Base-by-base conservation (phyloP, 2,329 filamentous ascomycete species). In the Ophiostoma populinum region DNA sequence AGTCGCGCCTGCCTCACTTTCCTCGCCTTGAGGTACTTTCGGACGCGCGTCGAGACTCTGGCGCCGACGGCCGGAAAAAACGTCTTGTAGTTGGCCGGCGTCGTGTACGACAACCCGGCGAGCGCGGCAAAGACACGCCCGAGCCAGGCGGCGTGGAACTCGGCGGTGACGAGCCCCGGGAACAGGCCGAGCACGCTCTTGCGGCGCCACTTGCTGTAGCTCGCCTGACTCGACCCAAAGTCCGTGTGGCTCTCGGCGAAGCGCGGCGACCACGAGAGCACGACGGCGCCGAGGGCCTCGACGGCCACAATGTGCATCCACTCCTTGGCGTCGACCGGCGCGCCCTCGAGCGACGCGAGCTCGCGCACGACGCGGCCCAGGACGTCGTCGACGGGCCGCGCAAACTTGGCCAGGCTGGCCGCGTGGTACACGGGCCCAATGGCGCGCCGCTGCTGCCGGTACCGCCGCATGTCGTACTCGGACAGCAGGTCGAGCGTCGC, bases 241-340 rank as follows among this genome's bases (percentile, higher is more conserved):
- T 69, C 65, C 0, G 60, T 58, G 4, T 52, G 52, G 16, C 50
- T 49, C 7, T 51, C 51, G 8, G 67, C 47, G 43, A 65, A 57
- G 0, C 60, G 57, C 0, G 65, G 65, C 0, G 64, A 66, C 65
- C 65, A 68, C 0, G 61, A 62, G 1, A 69, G 48, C 1, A 67
- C 63, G 2, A 58, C 47, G 1, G 62, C 62, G 1, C 61, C 58
- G 3, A 69, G 56, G 16, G 59, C 65, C 41, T 69, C 65, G 20
- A 69, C 62, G 1, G 56, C 58, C 13, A 66, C 51, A 37, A 69
- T 67, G 47, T 69, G 65, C 63, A 68, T 68, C 65, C 65, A 69
- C 36, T 65, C 59, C 34, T 61, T 62, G 13, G 69, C 45, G 37
- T 67, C 61, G 4, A 68, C 45, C 19, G 58, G 52, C 2, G 47